Base-by-base conservation (phyloP, 2,329 filamentous ascomycete species). In the Alternaria sp. region DNA sequence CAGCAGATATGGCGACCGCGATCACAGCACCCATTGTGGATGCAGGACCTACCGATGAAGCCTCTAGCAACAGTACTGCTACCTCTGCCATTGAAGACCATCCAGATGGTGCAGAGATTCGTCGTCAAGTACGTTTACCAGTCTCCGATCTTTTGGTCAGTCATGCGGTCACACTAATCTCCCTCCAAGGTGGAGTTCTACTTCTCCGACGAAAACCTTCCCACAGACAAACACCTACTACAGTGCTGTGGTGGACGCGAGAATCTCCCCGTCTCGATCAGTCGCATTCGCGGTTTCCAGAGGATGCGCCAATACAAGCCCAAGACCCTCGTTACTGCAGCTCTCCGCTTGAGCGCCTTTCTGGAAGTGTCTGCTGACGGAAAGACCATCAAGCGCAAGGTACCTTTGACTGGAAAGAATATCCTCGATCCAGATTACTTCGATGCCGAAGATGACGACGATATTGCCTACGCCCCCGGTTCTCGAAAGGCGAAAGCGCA, bases 171-270 rank as follows among this genome's bases (percentile, higher is more conserved):
- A 20, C 30, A 32, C 51, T 58, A 26, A 66, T 56, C 58, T n/a
- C 61, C 43, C 42, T 18, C 67, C 12, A 20, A 84, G 75, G 80
- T 84, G 24, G 82, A 85, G 49, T 83, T 73, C 71, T 84, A 83
- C 72, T 84, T 84, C 73, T 81, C 80, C 20, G 82, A 84, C 51
- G 78, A 81, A 54, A 84, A 83, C 54, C 78, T 84, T 4, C 71
- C 74, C 2, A 72, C 63, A 1, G 82, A 84, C 64, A 64, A 71
- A 2, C 75, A 82, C 61, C 69, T 84, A 8, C 77, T 84, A 9
- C 75, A 77, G 58, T 75, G 72, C 61, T 78, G 79, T 41, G 78
- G 78, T 30, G 75, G 76, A 14, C 69, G 75, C 47, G 75, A 81
- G 43, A 82, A 82, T 59, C 67, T 76, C 1, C 78, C 80, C 9